Conservation (phyloP, 331 rosid species). For the Quercus tomentella region DNA sequence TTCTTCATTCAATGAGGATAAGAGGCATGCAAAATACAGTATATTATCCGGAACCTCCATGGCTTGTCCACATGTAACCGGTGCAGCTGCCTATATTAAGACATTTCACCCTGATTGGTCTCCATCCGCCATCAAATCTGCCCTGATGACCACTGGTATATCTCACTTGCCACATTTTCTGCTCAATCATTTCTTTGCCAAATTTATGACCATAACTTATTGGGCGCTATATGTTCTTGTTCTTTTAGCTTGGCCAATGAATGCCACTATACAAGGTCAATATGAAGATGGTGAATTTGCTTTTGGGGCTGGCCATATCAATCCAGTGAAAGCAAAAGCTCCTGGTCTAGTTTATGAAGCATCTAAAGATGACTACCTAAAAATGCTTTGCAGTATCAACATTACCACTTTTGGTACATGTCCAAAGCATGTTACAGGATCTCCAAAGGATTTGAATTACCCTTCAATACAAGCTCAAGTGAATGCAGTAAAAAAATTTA, state of each 20-base stretch:
- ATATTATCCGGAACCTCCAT: conserved; percentile 1
- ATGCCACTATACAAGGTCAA: not conserved
- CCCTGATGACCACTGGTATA: conserved; percentile 15
- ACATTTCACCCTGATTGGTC: conserved; percentile 15
- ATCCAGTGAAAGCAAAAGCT: conserved; percentile 4
- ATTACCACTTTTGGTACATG: not conserved
- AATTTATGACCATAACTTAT: not conserved
- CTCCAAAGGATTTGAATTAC: not conserved
- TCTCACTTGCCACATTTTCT: too few relatives aligned
- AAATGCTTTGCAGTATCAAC: conserved; percentile 1
- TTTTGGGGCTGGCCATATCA: conserved; percentile 12
- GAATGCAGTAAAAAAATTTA: not conserved
- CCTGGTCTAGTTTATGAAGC: conserved; percentile 17
- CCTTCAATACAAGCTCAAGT: conserved; percentile 1
- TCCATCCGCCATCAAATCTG: conserved; percentile 20
- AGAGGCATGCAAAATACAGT: not conserved
- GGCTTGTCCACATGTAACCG: conserved; percentile 20
- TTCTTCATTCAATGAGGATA: not conserved
- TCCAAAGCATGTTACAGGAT: not conserved
- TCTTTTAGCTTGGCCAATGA: conserved; percentile 1
- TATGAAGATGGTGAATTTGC: conserved; percentile 3
- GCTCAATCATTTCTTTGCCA: too few relatives aligned
- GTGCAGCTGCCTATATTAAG: conserved; percentile 10
- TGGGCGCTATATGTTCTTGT: not conserved
- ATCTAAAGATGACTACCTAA: not conserved